Evolutionary conservation across 2,329 filamentous ascomycete species (phyloP).

Genomic region (Trichocomaceae sp.): DNA sequence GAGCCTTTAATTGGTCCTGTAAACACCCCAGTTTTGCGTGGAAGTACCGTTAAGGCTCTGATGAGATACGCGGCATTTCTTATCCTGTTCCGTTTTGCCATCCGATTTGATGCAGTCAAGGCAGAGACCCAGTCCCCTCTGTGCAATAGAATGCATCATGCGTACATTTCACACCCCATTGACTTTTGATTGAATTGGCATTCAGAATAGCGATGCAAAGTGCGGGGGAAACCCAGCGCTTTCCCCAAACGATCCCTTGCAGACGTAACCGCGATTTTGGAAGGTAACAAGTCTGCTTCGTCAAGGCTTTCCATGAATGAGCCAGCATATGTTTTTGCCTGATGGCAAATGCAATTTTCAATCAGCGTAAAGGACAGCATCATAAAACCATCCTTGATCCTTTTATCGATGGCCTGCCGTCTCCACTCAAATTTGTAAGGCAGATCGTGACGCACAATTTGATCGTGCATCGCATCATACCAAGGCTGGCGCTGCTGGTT

Average conservation of each 20-base stretch:
- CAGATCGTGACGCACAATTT: background rate
- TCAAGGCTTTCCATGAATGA: background rate
- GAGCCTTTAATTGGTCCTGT: no score
- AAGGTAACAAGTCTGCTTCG: background rate
- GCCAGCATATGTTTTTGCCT: background rate
- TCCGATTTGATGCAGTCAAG: background rate
- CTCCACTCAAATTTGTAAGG: background rate
- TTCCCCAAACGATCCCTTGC: background rate
- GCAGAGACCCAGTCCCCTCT: background rate
- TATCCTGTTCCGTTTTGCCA: background rate
- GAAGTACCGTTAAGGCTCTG: background rate
- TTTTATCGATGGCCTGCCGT: no score
- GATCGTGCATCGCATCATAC: background rate
- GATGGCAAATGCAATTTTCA: background rate
- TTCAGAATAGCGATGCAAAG: background rate
- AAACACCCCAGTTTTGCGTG: no score
- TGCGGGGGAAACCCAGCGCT: slow-evolving; percentile 17
- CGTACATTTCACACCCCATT: background rate
- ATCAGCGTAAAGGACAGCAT: background rate
- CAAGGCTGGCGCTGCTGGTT: background rate
- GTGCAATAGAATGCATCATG: background rate
- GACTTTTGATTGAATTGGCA: background rate
- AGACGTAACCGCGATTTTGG: background rate
- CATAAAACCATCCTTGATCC: background rate
- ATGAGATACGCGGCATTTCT: background rate